These are phyloP conservation scores for Nemania diffusa DNA, from an alignment of 2,329 filamentous ascomycete species.

Conservation along the genomic window DNA sequence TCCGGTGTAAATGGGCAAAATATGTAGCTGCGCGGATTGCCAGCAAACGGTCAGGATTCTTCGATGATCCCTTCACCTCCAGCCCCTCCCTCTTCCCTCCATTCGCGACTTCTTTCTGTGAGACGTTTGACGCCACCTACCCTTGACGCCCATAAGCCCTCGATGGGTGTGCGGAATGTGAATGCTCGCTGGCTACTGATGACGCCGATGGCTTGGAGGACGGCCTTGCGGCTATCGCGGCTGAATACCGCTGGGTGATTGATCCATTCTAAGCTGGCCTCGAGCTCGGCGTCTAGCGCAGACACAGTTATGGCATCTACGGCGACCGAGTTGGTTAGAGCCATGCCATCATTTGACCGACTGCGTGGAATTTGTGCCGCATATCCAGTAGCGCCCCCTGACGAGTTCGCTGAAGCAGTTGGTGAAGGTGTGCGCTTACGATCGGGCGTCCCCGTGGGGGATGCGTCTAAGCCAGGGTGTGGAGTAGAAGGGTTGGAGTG, in stretches of 20 bases:
- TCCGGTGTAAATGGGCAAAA: constrained; percentile 30
- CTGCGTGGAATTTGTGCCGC: constrained; percentile 58
- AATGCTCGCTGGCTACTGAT: constrained; percentile 94
- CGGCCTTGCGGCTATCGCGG: constrained; percentile 92
- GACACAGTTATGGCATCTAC: constrained; percentile 85
- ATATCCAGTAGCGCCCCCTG: constrained; percentile 52
- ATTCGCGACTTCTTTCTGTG: constrained; percentile 86
- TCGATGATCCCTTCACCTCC: constrained; percentile 77
- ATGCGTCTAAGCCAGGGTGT: constrained; percentile 57
- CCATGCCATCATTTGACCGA: constrained; percentile 67
- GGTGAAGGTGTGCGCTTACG: constrained; percentile 67
- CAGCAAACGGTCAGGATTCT: constrained; percentile 58
- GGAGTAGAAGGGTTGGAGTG: constrained; percentile 62
- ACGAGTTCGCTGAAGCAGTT: constrained; percentile 60
- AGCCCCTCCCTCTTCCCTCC: constrained; percentile 88
- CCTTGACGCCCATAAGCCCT: constrained; percentile 87
- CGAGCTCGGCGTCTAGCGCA: constrained; percentile 90
- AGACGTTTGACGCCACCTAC: constrained; percentile 83
- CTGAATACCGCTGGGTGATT: constrained; percentile 95
- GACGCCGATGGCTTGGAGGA: constrained; percentile 94
- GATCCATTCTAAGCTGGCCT: constrained; percentile 95
- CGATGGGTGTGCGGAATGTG: constrained; percentile 90
- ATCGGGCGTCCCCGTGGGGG: constrained; percentile 62
- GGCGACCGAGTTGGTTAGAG: constrained; percentile 69
- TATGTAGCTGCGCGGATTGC: constrained; percentile 4